Conservation (phyloP, 768 basidiomycete species). For the Fistulinella prunicolor region DNA sequence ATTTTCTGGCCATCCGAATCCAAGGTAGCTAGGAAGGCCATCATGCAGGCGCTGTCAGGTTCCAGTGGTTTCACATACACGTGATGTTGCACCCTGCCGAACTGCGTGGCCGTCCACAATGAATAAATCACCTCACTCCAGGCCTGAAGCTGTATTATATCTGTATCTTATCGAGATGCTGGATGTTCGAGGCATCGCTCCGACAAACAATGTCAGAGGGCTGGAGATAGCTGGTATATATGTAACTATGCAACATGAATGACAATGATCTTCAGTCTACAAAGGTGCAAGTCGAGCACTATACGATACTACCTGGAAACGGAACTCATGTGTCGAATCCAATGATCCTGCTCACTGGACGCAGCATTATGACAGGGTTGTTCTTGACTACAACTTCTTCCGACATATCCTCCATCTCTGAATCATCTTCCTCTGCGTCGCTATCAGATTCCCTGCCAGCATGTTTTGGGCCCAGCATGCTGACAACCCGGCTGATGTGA, state of each 20-base stretch:
- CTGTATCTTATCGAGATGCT: too few relatives aligned
- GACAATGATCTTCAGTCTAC: slow-evolving; percentile 10
- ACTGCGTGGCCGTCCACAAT: too few relatives aligned
- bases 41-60: too few relatives aligned
- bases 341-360: slow-evolving; percentile 55
- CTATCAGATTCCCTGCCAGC: slow-evolving; percentile 55
- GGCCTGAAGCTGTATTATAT: too few relatives aligned
- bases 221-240: slow-evolving; percentile 2
- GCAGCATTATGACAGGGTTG: slow-evolving; percentile 53
- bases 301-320: not conserved
- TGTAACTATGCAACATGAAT: slow-evolving; percentile 21
- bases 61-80: too few relatives aligned
- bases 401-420: slow-evolving; percentile 43
- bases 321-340: slow-evolving; percentile 46
- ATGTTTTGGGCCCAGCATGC: slow-evolving; percentile 59
- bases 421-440: slow-evolving; percentile 54
- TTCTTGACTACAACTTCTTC: slow-evolving; percentile 41
- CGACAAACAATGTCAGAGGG: not conserved
- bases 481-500: slow-evolving; percentile 48
- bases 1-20: too few relatives aligned
- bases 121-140: too few relatives aligned
- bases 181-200: not conserved
- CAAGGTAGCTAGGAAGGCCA: too few relatives aligned
- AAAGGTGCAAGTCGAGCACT: not conserved
- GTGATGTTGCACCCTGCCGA: too few relatives aligned